Evolutionary conservation across 495 filamentous ascomycete genomes (phyloP), one percentile per base, ranked within the genome.

Genomic region (Staphylotrichum tortipilum): DNA sequence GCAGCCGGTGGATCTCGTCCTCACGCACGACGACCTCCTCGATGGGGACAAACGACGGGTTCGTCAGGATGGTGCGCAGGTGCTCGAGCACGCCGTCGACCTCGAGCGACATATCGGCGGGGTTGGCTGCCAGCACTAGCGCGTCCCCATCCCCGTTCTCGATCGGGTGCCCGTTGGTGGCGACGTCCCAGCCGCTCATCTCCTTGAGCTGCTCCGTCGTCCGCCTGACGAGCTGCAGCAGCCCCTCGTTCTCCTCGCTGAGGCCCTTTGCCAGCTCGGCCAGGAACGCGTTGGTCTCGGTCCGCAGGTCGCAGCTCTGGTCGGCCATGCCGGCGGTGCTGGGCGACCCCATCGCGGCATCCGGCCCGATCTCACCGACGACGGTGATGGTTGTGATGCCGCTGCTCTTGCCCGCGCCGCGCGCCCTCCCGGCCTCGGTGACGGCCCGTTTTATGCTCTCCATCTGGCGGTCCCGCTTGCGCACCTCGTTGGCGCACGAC

Each of bases 21-120:
- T 98, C 91, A 24, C 91, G 79, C 15, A 90, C 71, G 51, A 89
- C 87, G 7, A 96, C 86, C 64, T 96, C 77, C 61, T 97, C 94
- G n/a, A 98, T 75, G 0, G 92, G 86, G 26, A 96, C 92, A 65
- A 97, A 98, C 8, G 87, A 91, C 5, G 92, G 92, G 54, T 96
- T 95, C 10, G 90, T 95, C 23, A 98, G 72, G 30, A 98, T 73
- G 4, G 76, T 86, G 53, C 83, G 78, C 40, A 97, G 72, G 54
- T 92, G 87, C 43, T 85, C 80, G 49, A 97, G 73, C 2, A 91
- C 81, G 3, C 65, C 65, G 22, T 88, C 82, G 66, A 95, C 77
- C 47, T 91, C 84, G 7, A 62, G 53, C 0, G 86, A 79, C 35
- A 97, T 68, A 22, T 83, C 81, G 40, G 88, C 85, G 60, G 83